Evolutionary conservation across 306 rosid genomes (phyloP), one percentile per base, ranked within the genome.

Genomic region (Begonia loranthoides): DNA sequence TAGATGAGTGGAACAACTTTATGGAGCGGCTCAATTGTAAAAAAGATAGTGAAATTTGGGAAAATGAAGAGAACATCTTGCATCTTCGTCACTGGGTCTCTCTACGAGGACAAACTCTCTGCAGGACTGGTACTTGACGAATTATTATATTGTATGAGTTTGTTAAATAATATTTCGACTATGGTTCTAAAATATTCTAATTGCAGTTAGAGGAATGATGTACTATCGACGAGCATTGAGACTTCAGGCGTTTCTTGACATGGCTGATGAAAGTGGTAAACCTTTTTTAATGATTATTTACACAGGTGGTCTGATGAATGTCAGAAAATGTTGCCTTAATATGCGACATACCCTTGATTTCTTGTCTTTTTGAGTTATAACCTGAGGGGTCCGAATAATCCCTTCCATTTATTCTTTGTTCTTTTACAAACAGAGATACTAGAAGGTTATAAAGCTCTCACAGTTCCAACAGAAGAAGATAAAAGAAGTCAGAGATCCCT

Each of bases 1-100:
- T 64, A 90, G 99, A 90, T 73, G 99, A 90, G 72, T 90, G 99
- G 99, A 86, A 71, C 58, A 90, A 90, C 82, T 90, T 90, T 73
- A 78, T 82, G 94, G 99, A 90, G 77, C 69, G 99, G 60, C 63
- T 80, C 56, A 77, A 74, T 40, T 90, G 99, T 74, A 90, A 82
- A 76, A 78, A 76, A 51, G 83, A 78, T 9, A 72, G 81, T 51
- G 99, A 90, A 58, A 34, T 90, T 53, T 82, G 83, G 95, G 95
- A 82, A 71, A 82, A 60, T 74, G 99, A 90, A 41, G 99, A 90
- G 57, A 60, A 86, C 61, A 55, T 86, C 62, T 76, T 86, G 70
- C 95, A 90, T 62, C 80, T 90, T 58, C 99, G 99, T 56, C 94
- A 82, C 57, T 90, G 99, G 99, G 99, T 83, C 47, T 90, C 99